Conservation (phyloP, 2,329 filamentous ascomycete species). For the Scytalidium lignicola region DNA sequence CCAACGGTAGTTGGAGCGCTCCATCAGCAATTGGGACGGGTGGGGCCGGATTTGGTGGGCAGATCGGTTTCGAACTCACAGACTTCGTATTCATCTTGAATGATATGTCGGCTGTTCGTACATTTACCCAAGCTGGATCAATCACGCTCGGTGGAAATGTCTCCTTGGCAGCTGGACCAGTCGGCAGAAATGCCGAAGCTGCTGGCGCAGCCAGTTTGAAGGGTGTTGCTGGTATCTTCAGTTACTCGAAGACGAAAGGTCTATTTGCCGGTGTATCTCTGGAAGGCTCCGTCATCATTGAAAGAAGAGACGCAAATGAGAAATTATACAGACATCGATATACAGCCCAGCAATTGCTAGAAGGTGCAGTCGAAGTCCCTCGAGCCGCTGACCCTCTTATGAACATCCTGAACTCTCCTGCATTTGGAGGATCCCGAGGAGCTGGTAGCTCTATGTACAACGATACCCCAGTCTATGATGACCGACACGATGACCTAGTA, state of each 20-base stretch:
- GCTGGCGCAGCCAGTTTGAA: slow-evolving; percentile 88
- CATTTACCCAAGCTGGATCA: slow-evolving; percentile 87
- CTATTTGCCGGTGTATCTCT: slow-evolving; percentile 93
- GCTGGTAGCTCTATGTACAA: slow-evolving; percentile 77
- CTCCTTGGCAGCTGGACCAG: slow-evolving; percentile 86
- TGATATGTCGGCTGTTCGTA: slow-evolving; percentile 80
- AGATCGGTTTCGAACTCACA: slow-evolving; percentile 82
- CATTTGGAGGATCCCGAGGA: slow-evolving; percentile 64
- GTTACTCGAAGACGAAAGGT: slow-evolving; percentile 97
- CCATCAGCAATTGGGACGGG: slow-evolving; percentile 76
- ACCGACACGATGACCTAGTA: slow-evolving; percentile 73
- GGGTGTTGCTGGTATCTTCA: slow-evolving; percentile 87
- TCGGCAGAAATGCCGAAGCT: slow-evolving; percentile 92
- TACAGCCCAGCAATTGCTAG: slow-evolving; percentile 77
- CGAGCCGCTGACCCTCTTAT: slow-evolving; percentile 80
- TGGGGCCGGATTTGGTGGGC: slow-evolving; percentile 77
- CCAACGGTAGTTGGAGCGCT: slow-evolving; percentile 75
- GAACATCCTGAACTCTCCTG: slow-evolving; percentile 75
- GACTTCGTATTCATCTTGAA: slow-evolving; percentile 99
- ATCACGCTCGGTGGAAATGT: slow-evolving; percentile 95
- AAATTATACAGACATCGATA: slow-evolving; percentile 85
- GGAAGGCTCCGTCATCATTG: slow-evolving; percentile 88
- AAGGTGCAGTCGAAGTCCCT: slow-evolving; percentile 71
- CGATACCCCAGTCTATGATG: slow-evolving; percentile 84
- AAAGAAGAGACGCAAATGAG: slow-evolving; percentile 93